Conservation (phyloP, 2,329 filamentous ascomycete genomes). For the Penicillium psychrosexuale region DNA sequence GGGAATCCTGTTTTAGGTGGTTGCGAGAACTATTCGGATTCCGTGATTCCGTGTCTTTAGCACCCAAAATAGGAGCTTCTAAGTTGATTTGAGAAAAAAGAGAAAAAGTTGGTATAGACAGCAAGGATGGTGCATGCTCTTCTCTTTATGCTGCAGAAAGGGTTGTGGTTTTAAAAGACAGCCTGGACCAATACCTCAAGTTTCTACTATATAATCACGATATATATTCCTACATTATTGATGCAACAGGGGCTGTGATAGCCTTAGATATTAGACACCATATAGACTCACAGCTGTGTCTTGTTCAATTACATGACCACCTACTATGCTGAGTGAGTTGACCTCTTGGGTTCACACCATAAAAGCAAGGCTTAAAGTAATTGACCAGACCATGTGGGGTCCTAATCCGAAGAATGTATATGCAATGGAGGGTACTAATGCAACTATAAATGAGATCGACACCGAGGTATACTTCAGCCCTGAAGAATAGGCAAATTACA, state of each 20-base stretch:
- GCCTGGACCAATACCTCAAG: neutral
- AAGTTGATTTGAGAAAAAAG: neutral
- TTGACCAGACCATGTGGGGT: neutral
- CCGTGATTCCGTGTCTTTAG: neutral
- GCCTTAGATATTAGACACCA: neutral
- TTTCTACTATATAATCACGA: neutral
- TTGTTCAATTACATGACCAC: neutral
- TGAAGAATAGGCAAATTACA: neutral
- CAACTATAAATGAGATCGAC: neutral
- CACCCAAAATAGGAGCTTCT: too few species aligned
- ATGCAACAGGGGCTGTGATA: neutral
- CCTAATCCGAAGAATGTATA: neutral
- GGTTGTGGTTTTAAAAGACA: neutral
- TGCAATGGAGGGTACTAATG: neutral
- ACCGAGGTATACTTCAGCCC: neutral
- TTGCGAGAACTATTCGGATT: neutral
- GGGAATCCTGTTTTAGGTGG: too few species aligned
- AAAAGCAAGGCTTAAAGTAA: neutral
- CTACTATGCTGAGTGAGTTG: neutral
- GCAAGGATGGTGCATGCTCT: neutral
- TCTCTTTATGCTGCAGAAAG: neutral
- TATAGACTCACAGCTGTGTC: neutral
- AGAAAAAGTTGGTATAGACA: too few species aligned
- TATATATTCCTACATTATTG: neutral
- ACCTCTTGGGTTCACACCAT: neutral